phyloP scores from a whole-genome alignment of 2,329 filamentous ascomycete genomes.

The Stachybotrys chlorohalonatus region DNA sequence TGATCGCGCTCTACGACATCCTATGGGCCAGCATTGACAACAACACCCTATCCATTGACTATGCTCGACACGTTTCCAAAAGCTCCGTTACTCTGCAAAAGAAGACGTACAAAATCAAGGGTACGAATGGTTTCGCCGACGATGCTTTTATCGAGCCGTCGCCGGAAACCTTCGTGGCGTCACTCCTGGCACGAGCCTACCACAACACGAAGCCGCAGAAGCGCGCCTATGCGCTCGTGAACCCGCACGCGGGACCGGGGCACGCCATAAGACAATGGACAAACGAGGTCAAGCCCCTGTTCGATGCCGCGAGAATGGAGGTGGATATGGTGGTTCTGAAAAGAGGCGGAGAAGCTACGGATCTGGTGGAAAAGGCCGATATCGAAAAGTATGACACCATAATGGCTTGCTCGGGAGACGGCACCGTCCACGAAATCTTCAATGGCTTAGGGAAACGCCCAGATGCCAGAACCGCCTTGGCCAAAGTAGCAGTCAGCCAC shows the following conservation, averaged over 20 bases:
- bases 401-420: slow-evolving; percentile 85
- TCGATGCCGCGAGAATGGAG: slow-evolving; percentile 70
- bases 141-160: slow-evolving; percentile 20
- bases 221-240: slow-evolving; percentile 80
- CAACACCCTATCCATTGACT: slow-evolving; percentile 59
- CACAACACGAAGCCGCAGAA: slow-evolving; percentile 57
- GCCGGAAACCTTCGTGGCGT: slow-evolving; percentile 52
- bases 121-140: slow-evolving; percentile 17
- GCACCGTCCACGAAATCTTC: slow-evolving; percentile 86
- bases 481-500: slow-evolving; percentile 72
- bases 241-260: slow-evolving; percentile 83
- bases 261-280: slow-evolving; percentile 64
- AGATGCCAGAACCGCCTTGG: slow-evolving; percentile 67
- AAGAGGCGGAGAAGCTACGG: slow-evolving; percentile 66
- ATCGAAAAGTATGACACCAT: slow-evolving; percentile 76
- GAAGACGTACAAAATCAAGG: slow-evolving; percentile 30
- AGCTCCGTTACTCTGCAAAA: slow-evolving; percentile 50
- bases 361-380: slow-evolving; percentile 67
- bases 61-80: slow-evolving; percentile 54
- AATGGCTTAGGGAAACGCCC: slow-evolving; percentile 75
- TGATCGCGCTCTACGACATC: slow-evolving; percentile 71
- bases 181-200: slow-evolving; percentile 63
- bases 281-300: slow-evolving; percentile 68
- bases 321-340: slow-evolving; percentile 66
- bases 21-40: slow-evolving; percentile 66